Evolutionary conservation across 441 rosid genomes (phyloP).

Genomic region (Bruguiera hainesii): DNA sequence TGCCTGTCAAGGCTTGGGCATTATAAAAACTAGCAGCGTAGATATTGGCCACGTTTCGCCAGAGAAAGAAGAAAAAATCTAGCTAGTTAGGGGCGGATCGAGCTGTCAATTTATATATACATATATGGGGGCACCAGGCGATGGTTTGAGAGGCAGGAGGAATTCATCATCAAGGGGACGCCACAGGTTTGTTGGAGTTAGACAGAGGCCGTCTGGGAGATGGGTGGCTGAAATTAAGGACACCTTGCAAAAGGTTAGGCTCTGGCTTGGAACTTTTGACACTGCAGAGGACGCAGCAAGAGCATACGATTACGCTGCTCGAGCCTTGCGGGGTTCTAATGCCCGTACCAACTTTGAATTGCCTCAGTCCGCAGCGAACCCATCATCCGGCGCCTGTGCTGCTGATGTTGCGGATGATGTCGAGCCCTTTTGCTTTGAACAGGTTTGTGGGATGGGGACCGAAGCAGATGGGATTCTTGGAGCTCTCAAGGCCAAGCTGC

Average conservation of each 20-base stretch:
- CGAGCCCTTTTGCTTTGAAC: slow-evolving; percentile 49
- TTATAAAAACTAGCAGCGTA: slow-evolving; percentile 9
- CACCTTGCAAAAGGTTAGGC: slow-evolving; percentile 52
- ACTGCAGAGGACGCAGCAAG: slow-evolving; percentile 46
- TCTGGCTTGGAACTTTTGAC: slow-evolving; percentile 43
- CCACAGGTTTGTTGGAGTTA: slow-evolving; percentile 49
- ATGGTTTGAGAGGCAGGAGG: slow-evolving; percentile 26
- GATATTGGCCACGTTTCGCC: slow-evolving; percentile 6
- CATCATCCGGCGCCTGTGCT: not conserved
- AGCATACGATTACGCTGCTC: slow-evolving; percentile 56
- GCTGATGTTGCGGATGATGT: slow-evolving; percentile 22
- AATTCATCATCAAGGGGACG: slow-evolving; percentile 52
- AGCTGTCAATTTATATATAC: not conserved
- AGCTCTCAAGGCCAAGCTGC: slow-evolving; percentile 46
- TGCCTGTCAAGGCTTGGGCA: not conserved
- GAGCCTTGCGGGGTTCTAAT: slow-evolving; percentile 50
- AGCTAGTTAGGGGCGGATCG: not conserved
- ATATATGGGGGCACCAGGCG: slow-evolving; percentile 21
- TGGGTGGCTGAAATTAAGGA: slow-evolving; percentile 70
- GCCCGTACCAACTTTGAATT: slow-evolving; percentile 51
- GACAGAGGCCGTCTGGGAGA: slow-evolving; percentile 59
- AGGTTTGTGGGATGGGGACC: slow-evolving; percentile 30
- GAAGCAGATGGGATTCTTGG: slow-evolving; percentile 47
- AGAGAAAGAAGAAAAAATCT: too few species aligned
- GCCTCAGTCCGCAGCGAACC: slow-evolving; percentile 22